A percentile compares a stretch with the other conserved stretches of the same genome.
Conservation (phyloP, 768 basidiomycete genomes). For the Tricholoma flavovirens region DNA sequence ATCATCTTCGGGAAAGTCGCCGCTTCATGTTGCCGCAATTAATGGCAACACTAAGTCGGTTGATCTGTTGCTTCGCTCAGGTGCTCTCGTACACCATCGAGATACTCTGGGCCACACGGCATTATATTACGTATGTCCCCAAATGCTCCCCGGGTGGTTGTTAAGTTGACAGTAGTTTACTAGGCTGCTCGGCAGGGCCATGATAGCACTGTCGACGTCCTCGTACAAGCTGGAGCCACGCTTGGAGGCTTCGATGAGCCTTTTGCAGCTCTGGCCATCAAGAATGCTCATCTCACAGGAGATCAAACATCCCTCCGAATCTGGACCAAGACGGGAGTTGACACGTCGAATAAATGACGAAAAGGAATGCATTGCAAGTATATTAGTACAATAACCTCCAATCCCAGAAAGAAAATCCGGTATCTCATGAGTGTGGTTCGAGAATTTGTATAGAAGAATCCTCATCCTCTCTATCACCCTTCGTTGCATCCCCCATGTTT, state of each 20-base stretch:
- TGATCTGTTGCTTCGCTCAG: conserved; percentile 54
- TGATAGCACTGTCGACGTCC: conserved; percentile 49
- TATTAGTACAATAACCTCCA: background rate
- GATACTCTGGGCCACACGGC: conserved; percentile 80
- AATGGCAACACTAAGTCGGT: conserved; percentile 49
- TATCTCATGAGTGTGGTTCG: background rate
- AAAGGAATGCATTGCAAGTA: background rate
- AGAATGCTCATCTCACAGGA: conserved; percentile 28
- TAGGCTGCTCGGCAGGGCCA: conserved; percentile 76
- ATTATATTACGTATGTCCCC: conserved; percentile 62
- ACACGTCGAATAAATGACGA: background rate
- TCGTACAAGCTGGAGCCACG: conserved; percentile 70
- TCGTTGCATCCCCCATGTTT: conserved; percentile 34
- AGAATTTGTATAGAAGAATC: conserved; percentile 7
- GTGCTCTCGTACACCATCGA: conserved; percentile 78
- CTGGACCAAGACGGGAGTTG: conserved; percentile 54
- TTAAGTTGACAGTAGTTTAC: background rate
- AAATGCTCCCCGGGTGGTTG: background rate
- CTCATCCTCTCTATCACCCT: conserved; percentile 5
- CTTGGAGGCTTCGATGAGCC: conserved; percentile 63
- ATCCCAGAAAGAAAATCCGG: background rate
- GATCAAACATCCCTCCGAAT: conserved; percentile 41
- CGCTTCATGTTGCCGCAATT: conserved; percentile 74
- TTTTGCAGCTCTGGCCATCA: conserved; percentile 46
- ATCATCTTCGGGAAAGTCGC: conserved; percentile 62